phyloP scores from a whole-genome alignment of 2,329 filamentous ascomycete genomes.

The Amesomyces nigricolor region DNA sequence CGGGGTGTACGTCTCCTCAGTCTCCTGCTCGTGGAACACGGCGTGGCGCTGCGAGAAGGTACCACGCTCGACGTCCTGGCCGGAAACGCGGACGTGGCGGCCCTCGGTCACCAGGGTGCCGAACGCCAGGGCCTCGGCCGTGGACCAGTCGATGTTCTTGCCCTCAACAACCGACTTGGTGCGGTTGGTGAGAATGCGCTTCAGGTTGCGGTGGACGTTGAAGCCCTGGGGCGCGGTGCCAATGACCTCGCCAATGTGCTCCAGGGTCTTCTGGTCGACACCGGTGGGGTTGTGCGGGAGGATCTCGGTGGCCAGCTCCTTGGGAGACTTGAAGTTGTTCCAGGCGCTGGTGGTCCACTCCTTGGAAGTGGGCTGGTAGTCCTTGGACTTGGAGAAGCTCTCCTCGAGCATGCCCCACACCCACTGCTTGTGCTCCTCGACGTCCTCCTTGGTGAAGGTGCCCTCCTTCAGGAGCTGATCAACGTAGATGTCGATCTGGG shows the following conservation, averaged over 20 bases:
- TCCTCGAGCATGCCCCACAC: constrained; percentile 99
- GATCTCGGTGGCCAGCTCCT: constrained; percentile 91
- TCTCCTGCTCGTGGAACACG: constrained; percentile 96
- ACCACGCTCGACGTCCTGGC: constrained; percentile 98
- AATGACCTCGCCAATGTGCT: constrained; percentile 78
- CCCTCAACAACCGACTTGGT: constrained; percentile 91
- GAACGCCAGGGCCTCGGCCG: constrained; percentile 91
- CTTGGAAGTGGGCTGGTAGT: constrained; percentile 92
- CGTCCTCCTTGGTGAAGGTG: constrained; percentile 93
- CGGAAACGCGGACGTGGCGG: constrained; percentile 94
- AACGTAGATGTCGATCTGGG: constrained; percentile 85
- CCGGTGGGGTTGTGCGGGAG: constrained; percentile 86
- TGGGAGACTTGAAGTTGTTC: constrained; percentile 99
- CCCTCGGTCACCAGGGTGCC: constrained; percentile 87
- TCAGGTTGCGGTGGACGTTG: constrained; percentile 87
- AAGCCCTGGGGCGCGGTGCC: constrained; percentile 78
- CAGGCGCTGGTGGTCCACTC: constrained; percentile 98
- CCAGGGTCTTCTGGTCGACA: constrained; percentile 65
- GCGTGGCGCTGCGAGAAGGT: constrained; percentile 98
- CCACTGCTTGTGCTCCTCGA: constrained; percentile 99
- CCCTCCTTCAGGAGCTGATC: constrained; percentile 86
- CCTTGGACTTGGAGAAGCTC: constrained; percentile 94
- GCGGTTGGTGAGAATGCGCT: constrained; percentile 85
- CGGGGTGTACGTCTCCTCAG: constrained; percentile 85
- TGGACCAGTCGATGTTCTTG: constrained; percentile 95